These are phyloP conservation scores for Paraleonurus japonicus DNA, from an alignment of 257 asterid species.

Conservation along the genomic window DNA sequence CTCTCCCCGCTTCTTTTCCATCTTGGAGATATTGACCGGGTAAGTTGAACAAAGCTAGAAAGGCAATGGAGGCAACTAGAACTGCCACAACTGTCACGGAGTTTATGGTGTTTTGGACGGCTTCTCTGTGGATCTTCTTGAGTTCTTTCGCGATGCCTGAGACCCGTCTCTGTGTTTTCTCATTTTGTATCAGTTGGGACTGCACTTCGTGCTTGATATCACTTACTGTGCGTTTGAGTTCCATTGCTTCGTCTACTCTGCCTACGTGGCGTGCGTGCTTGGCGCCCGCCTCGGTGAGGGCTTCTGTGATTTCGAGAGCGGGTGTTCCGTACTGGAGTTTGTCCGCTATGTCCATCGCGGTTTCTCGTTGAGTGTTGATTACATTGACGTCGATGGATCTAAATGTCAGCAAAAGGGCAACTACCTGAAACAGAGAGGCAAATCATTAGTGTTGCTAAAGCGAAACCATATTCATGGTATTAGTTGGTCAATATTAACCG, in stretches of 20 bases:
- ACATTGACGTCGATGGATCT: slow-evolving; percentile 66
- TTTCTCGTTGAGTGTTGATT: slow-evolving; percentile 71
- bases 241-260: slow-evolving; percentile 67
- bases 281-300: slow-evolving; percentile 81
- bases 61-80: slow-evolving; percentile 90
- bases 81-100: slow-evolving; percentile 93
- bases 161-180: slow-evolving; percentile 84
- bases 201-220: slow-evolving; percentile 95
- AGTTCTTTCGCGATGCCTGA: slow-evolving; percentile 96
- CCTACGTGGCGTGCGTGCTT: slow-evolving; percentile 69
- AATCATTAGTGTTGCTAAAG: neutral
- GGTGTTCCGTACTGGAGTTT: slow-evolving; percentile 78
- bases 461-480: neutral
- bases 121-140: slow-evolving; percentile 90
- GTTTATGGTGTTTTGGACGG: slow-evolving; percentile 86
- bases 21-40: slow-evolving; percentile 62
- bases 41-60: slow-evolving; percentile 81
- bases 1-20: slow-evolving; percentile 64
- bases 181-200: slow-evolving; percentile 86
- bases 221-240: slow-evolving; percentile 90
- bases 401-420: slow-evolving; percentile 56
- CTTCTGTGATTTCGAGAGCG: slow-evolving; percentile 66
- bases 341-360: slow-evolving; percentile 96
- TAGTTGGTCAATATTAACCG: no score
- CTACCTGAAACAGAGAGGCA: slow-evolving; percentile 56